Evolutionary conservation across 2,329 filamentous ascomycete species (phyloP).

Genomic region (Allantophomopsis lycopodina): DNA sequence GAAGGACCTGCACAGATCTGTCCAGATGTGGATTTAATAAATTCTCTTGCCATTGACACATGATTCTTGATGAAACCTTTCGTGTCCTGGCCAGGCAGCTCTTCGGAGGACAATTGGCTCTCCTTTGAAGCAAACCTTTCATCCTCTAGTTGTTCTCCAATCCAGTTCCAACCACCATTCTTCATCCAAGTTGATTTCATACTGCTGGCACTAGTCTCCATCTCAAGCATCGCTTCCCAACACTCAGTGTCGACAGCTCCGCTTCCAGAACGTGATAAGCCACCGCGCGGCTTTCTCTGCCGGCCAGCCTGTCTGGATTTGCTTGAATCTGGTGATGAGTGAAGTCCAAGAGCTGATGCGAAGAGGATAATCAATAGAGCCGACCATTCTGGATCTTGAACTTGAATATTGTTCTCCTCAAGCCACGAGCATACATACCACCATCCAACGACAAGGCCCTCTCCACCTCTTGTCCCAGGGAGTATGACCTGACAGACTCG

Average conservation of each 20-base stretch:
- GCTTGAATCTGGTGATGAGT: conserved; percentile 21
- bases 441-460: conserved; percentile 55
- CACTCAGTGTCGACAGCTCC: conserved; percentile 24
- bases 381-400: conserved; percentile 53
- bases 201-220: conserved; percentile 21
- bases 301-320: conserved; percentile 20
- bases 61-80: conserved; percentile 36
- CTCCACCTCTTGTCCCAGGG: conserved; percentile 38
- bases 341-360: conserved; percentile 46
- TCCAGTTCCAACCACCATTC: conserved; percentile 57
- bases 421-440: conserved; percentile 65
- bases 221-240: conserved; percentile 31
- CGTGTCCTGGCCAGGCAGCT: conserved; percentile 28
- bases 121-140: conserved; percentile 15
- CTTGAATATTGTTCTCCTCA: conserved; percentile 27
- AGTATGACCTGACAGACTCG: conserved; percentile 50
- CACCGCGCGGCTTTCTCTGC: conserved; percentile 21
- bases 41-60: conserved; percentile 48
- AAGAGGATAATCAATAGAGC: conserved; percentile 50
- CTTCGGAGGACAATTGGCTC: conserved; percentile 4
- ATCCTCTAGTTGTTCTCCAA: conserved; percentile 37
- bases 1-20: conserved; percentile 33
- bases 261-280: conserved; percentile 32
- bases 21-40: conserved; percentile 45
- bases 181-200: conserved; percentile 41